Base-by-base conservation (phyloP, 1,284 basidiomycete species). In the Ganoderma lingzhi region DNA sequence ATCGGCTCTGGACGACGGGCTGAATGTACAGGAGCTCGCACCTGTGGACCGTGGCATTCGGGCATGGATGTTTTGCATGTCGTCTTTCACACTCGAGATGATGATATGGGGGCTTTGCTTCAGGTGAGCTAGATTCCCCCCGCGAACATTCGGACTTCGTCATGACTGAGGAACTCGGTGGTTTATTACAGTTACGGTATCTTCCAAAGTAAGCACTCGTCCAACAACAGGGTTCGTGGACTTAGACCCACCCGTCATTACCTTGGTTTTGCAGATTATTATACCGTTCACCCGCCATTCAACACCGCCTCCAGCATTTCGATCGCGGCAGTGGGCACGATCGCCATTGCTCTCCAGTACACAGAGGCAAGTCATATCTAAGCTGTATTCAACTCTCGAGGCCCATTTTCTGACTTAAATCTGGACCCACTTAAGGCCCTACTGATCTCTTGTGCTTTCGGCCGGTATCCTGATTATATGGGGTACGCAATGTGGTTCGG, bases 71-170 rank as follows among this genome's bases (percentile, higher is more conserved):
- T 67, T 67, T 30, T 62, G 64, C 42, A n/a, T 51, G 14, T 66
- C 37, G 10, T 39, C 58, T 30, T 66, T 60, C 45, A 42, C 45
- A 1, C 76, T 83, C 6, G 80, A 82, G 65, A 77, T 78, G 17
- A 73, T 84, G 61, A 75, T 83, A 30, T 84, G 82, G 82, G 80
- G 82, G 9, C 60, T 42, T 28, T 71, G 69, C 62, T 73, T 73
- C 61, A 73, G 72, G 72, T 70, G 56, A 55, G 67, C 44, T 6
- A 35, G 6, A 28, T 41, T 58, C 19, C 35, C 17, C 23, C 14
- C 15, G 39, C 30, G 39, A 41, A 19, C 8, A 35, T 17, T 1
- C 2, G 12, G 23, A 14, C 23, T 0, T 53, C 42, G n/a, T 9
- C 6, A 42, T 56, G 23, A 3, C 19, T 55, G 39, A 59, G 28